Evolutionary conservation across 257 asterid species (phyloP), one percentile per base, ranked within the genome.

Genomic region (Nicotiana benthamiana): DNA sequence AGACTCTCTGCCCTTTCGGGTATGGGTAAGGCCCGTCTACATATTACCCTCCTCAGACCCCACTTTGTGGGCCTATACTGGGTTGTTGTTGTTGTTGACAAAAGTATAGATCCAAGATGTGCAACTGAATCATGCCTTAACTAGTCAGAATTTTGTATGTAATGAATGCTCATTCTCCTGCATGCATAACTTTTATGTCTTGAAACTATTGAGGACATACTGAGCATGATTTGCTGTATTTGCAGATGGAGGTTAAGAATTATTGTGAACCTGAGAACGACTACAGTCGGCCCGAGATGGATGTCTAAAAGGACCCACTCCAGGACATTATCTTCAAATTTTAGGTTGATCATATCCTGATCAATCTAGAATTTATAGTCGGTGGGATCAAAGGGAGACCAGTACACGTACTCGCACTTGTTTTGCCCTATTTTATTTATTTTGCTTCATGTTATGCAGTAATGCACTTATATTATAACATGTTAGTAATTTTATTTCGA

Each of bases 221-320:
- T n/a, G n/a, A 67, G 26, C 12, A 3, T 63, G 27, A 32, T 26
- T 78, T 80, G 16, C 36, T 17, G 7, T 83, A 18, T 26, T 80
- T 87, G 88, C 97, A 94, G 97, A 93, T 93, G 68, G 98, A 94
- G 83, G 85, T 90, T 34, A 86, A 83, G 79, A 84, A 87, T 90
- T 89, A 94, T 78, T 82, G 91, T 12, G 88, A 90, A n/a, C n/a
- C n/a, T n/a, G n/a, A n/a, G n/a, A n/a, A n/a, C 61, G 78, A 72
- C 60, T 72, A 24, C 24, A 7, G 5, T 48, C 3, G 6, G 11
- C 56, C 32, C 24, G 40, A 48, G 4, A 9, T 24, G 24, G 16
- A 72, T 2, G 11, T 48, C 9, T 85, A 91, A 85, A 86, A 83
- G 88, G 91, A 90, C 65, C 94, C 94, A 17, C 89, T 88, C 86